Percentiles rank a stretch among this genome's conserved stretches.
phyloP scores from a whole-genome alignment of 495 filamentous ascomycete genomes.

The Emericellopsis terricola region DNA sequence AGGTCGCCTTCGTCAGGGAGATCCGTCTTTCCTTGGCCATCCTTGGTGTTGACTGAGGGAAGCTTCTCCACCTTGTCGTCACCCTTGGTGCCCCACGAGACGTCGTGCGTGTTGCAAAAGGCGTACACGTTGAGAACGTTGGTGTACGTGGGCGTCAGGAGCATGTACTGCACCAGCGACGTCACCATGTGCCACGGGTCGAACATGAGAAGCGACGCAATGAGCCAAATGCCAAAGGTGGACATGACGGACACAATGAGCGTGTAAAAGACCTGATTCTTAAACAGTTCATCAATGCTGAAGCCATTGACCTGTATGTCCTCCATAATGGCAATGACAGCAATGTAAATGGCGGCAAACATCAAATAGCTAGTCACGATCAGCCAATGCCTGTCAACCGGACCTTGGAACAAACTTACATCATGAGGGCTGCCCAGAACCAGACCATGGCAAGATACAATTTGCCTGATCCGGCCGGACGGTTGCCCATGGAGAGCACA shows the following conservation, averaged over 20 bases:
- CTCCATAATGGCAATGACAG: conserved; percentile 61
- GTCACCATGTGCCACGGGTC: conserved; percentile 99
- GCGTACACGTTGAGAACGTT: conserved; percentile 96
- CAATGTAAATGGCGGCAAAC: conserved; percentile 91
- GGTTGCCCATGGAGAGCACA: conserved; percentile 84
- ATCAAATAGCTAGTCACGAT: conserved; percentile 51
- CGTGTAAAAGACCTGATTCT: conserved; percentile 80
- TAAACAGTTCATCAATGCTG: conserved; percentile 50
- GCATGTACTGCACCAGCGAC: conserved; percentile 86
- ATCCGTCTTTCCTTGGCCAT: conserved; percentile 85
- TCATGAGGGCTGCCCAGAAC: conserved; percentile 93
- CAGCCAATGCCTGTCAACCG: too few relatives aligned
- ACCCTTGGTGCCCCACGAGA: conserved; percentile 94
- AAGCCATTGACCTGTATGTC: conserved; percentile 44
- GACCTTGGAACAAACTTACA: conserved; percentile 34
- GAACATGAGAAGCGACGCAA: conserved; percentile 86
- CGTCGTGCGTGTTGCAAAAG: conserved; percentile 96
- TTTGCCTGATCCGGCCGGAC: conserved; percentile 82
- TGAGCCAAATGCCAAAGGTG: conserved; percentile 86
- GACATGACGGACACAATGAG: conserved; percentile 81
- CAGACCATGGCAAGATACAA: conserved; percentile 94
- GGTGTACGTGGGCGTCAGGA: conserved; percentile 88
- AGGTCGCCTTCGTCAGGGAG: conserved; percentile 69
- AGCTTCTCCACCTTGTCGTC: conserved; percentile 80
- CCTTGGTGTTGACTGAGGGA: conserved; percentile 64